These are phyloP conservation scores for Fomitopsis serialis DNA, from an alignment of 768 basidiomycete species.

Conservation along the genomic window DNA sequence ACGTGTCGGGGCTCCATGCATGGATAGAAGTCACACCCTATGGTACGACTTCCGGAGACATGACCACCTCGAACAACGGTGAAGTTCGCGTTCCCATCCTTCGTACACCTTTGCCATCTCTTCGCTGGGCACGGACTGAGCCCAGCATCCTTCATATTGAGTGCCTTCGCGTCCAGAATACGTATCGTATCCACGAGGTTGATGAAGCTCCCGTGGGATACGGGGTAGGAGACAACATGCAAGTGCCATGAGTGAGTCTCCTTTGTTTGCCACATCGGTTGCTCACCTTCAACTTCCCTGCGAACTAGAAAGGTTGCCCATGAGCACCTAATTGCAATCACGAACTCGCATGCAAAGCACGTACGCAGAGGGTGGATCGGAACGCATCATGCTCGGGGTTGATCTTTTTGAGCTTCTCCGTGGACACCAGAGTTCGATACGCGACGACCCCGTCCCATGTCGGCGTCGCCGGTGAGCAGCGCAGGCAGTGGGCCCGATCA, in stretches of 20 bases:
- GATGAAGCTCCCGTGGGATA: conserved; percentile 19
- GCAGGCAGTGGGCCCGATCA: conserved; percentile 3
- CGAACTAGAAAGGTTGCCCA: conserved; percentile 6
- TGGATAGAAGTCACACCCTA: too few relatives aligned
- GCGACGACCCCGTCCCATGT: conserved; percentile 22
- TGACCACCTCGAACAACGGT: conserved; percentile 15
- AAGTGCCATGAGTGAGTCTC: background rate
- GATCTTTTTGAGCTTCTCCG: conserved; percentile 14
- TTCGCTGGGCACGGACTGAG: conserved; percentile 12
- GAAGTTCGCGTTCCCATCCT: conserved; percentile 22
- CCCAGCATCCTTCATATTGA: conserved; percentile 19
- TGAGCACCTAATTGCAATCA: background rate
- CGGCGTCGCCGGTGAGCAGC: conserved; percentile 13
- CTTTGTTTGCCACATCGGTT: background rate
- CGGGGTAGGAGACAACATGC: conserved; percentile 23
- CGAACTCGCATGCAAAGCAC: background rate
- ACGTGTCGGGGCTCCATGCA: background rate
- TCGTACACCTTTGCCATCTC: conserved; percentile 15
- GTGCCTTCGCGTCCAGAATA: conserved; percentile 16
- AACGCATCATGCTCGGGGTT: conserved; percentile 12
- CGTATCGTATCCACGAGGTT: conserved; percentile 21
- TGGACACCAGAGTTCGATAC: conserved; percentile 22
- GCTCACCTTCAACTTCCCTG: conserved; percentile 15
- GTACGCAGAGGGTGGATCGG: conserved; percentile 6
- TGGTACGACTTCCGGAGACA: too few relatives aligned